Evolutionary conservation across 305 asterid genomes (phyloP), one percentile per base, ranked within the genome.

Genomic region (Ruellia speciosa): DNA sequence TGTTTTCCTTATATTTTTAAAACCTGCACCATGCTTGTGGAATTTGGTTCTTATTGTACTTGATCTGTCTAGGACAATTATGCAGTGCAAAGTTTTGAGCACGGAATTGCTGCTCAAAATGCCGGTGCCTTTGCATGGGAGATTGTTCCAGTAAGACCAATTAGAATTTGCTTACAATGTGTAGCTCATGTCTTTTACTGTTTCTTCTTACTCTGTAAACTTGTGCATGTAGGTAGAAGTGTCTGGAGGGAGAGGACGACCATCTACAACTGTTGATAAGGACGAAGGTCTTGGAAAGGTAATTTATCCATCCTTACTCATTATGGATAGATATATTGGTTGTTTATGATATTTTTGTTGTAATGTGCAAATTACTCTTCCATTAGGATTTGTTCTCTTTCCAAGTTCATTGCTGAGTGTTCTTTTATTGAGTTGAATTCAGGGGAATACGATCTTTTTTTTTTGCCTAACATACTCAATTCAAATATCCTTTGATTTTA

Each of bases 51-150:
- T 64, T 56, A 62, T 54, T 56, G 63, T 59, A 58, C 28, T 56
- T 18, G 54, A 49, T 56, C 54, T 54, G 28, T 56, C 62, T 78
- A 88, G 99, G 99, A 92, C 48, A 72, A 84, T 67, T 86, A 72
- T 73, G 96, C 99, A 49, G 68, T 92, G 75, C 90, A 81, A 61
- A 92, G 97, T 79, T 93, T 88, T 70, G 95, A 88, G 68, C 96
- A 94, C 68, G 99, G 94, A 58, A 88, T 88, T 70, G 90, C 97
- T 78, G 97, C 99, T 74, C 96, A 92, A 75, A 85, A 79, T 56
- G 74, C 73, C 59, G 82, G 79, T 74, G 79, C 89, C 62, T 92
- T 88, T 65, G 62, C 87, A 63, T 92, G 99, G 97, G 99, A 92
- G 85, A 92, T 92, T 63, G 79, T 67, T 54, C 94, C 97, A 47